Base-by-base conservation (phyloP, 169 alveolate species). In the Fabrea salina region DNA sequence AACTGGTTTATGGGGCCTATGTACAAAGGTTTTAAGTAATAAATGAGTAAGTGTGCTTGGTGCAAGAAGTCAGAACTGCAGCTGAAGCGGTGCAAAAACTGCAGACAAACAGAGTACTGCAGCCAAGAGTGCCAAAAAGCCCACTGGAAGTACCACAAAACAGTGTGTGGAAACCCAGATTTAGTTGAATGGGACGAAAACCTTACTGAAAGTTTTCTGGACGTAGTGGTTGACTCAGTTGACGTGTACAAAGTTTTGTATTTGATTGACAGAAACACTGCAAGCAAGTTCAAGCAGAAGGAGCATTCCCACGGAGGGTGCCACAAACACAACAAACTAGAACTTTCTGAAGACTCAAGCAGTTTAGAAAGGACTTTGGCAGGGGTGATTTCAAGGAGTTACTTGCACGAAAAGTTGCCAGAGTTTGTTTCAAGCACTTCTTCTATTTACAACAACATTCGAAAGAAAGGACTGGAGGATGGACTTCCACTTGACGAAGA, bases 91-190 rank as follows among this genome's bases (percentile, higher is more conserved):
- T 61, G 74, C 3, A 61, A 51, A 33, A 61, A 35, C 16, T 61
- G 74, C 32, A 47, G 39, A 16, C 44, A 51, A 35, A n/a, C 49
- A 11, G 44, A 47, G 16, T 61, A 61, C 74, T 61, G 74, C 3
- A 16, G 54, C 25, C 74, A 61, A 37, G 50, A 16, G 54, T 61
- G 74, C 3, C 74, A 61, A 61, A 61, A 61, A 37, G n/a, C 50
- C 39, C 41, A 61, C 50, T 61, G 74, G 49, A 33, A 25, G 8
- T 11, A 13, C 32, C 74, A 61, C 74, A 61, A 61, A 61, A 8
- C 25, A 5, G 49, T 61, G 2, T 61, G 74, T 30, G 32, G 39
- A 13, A 30, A 61, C 50, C 51, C 44, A 11, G 39, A 61, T 30
- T n/a, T 67, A n/a, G 41, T 67, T 1, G 61, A 67, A 67, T 67